Evolutionary conservation across 352 stramenopile species (phyloP), one percentile per base, ranked within the genome.

Genomic region (Phytophthora uliginosa): DNA sequence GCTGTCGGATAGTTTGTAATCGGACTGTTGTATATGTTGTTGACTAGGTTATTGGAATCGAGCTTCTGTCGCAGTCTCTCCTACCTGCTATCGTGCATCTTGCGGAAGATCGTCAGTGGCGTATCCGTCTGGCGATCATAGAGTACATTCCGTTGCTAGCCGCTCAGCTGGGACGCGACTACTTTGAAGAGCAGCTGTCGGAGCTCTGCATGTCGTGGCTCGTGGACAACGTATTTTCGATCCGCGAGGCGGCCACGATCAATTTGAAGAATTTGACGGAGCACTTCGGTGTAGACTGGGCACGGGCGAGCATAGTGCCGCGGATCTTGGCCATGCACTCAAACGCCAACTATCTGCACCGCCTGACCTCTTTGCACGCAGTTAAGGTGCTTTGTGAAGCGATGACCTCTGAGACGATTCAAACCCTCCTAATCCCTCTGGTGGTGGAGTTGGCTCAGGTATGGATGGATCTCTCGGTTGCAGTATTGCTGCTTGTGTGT

Each of bases 61-160:
- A 99, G 73, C 79, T 99, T 38, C 76, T 99, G 34, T 97, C 91
- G 18, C 93, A 99, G 69, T 99, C 94, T n/a, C 81, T 99, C 13
- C 72, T 99, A 10, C 98, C 98, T 50, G 97, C 98, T 51, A 99
- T 99, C 82, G 83, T 99, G 7, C 97, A 99, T 74, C 85, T 99
- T 51, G 96, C 97, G 22, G 95, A 99, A 86, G 98, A 99, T 85
- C 87, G 90, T n/a, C 98, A 99, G 79, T 99, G 98, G 98, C 89
- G 98, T 67, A 98, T 99, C 71, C 93, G 98, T 42, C 82, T 99
- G 15, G 97, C 97, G 20, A 99, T 99, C 76, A 99, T 99, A 82
- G 91, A 99, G 77, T 98, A 99, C 81, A 99, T 99, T 64, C 98
- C 98, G 42, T 81, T 99, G 50, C 78, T 99, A 40, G 98, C 97